These are phyloP conservation scores for Lichina pygmaea DNA, from an alignment of 495 filamentous ascomycete species.

Conservation along the genomic window DNA sequence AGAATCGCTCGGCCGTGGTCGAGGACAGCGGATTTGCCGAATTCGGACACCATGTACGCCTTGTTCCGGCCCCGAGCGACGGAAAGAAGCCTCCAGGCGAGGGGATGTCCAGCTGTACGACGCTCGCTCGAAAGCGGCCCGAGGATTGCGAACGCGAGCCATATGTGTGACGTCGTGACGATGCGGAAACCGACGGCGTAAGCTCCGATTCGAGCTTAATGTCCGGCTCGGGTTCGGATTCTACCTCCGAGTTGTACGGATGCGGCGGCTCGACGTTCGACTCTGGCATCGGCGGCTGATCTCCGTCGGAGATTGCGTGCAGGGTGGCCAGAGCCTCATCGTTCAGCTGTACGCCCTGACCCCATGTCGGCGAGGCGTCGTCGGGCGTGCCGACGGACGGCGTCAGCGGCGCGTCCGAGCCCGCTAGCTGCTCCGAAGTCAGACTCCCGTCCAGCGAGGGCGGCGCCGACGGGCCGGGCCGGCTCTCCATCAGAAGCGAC, in stretches of 20 bases:
- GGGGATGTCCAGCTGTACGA: slow-evolving; percentile 54
- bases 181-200: no score
- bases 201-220: no score
- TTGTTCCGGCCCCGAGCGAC: slow-evolving; percentile 38
- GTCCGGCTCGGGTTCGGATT: no score
- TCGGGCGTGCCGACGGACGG: slow-evolving; percentile 22
- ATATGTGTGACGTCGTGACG: not conserved
- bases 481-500: slow-evolving; percentile 29
- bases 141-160: not conserved
- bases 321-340: slow-evolving; percentile 54
- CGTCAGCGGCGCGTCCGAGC: slow-evolving; percentile 53
- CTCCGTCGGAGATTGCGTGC: slow-evolving; percentile 37
- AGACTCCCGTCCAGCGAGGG: slow-evolving; percentile 77
- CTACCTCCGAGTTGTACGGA: not conserved
- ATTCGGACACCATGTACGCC: slow-evolving; percentile 44
- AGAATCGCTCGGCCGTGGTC: slow-evolving; percentile 61
- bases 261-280: not conserved
- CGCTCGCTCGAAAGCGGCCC: slow-evolving; percentile 17
- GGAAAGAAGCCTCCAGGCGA: slow-evolving; percentile 83
- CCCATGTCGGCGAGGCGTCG: slow-evolving; percentile 17
- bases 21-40: slow-evolving; percentile 32
- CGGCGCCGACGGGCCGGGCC: slow-evolving; percentile 50
- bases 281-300: slow-evolving; percentile 4
- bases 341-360: slow-evolving; percentile 43
- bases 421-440: slow-evolving; percentile 59